These are phyloP conservation scores for Xylaria sp. DNA, from an alignment of 2,329 filamentous ascomycete genomes.

Conservation along the genomic window DNA sequence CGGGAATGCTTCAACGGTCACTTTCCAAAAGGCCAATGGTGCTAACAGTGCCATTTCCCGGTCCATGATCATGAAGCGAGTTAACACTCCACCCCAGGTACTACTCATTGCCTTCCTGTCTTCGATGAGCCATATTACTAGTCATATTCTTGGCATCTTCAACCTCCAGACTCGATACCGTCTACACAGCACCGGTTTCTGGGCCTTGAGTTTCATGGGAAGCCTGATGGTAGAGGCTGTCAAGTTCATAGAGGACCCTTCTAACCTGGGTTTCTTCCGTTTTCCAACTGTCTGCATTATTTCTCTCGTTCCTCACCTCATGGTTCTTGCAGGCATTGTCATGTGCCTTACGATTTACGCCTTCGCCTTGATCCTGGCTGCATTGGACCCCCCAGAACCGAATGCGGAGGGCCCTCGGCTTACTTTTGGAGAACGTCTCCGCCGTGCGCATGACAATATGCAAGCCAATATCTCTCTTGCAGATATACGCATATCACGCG, in stretches of 20 bases:
- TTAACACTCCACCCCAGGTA: slow-evolving; percentile 87
- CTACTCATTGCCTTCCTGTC: slow-evolving; percentile 84
- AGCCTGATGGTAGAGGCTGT: slow-evolving; percentile 74
- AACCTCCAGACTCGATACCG: slow-evolving; percentile 73
- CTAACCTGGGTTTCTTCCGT: slow-evolving; percentile 63
- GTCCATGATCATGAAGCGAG: slow-evolving; percentile 66
- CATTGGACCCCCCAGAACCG: slow-evolving; percentile 56
- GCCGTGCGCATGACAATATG: slow-evolving; percentile 76
- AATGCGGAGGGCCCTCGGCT: slow-evolving; percentile 31
- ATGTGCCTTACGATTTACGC: slow-evolving; percentile 72
- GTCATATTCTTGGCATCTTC: slow-evolving; percentile 74
- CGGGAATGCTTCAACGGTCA: slow-evolving; percentile 40
- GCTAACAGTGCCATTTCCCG: slow-evolving; percentile 49
- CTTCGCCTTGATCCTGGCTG: slow-evolving; percentile 70
- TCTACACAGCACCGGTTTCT: slow-evolving; percentile 81
- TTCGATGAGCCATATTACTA: slow-evolving; percentile 79
- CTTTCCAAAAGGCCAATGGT: slow-evolving; percentile 37
- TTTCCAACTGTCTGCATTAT: slow-evolving; percentile 95
- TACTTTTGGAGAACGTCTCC: slow-evolving; percentile 55
- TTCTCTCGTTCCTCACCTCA: slow-evolving; percentile 88
- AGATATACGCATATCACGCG: slow-evolving; percentile 71
- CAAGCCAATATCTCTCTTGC: slow-evolving; percentile 85
- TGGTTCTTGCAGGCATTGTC: slow-evolving; percentile 74
- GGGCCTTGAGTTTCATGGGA: slow-evolving; percentile 85
- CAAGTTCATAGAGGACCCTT: slow-evolving; percentile 54